These are phyloP conservation scores for Debaryomyces prosopidis DNA, from an alignment of 805 yeast species.

Conservation along the genomic window DNA sequence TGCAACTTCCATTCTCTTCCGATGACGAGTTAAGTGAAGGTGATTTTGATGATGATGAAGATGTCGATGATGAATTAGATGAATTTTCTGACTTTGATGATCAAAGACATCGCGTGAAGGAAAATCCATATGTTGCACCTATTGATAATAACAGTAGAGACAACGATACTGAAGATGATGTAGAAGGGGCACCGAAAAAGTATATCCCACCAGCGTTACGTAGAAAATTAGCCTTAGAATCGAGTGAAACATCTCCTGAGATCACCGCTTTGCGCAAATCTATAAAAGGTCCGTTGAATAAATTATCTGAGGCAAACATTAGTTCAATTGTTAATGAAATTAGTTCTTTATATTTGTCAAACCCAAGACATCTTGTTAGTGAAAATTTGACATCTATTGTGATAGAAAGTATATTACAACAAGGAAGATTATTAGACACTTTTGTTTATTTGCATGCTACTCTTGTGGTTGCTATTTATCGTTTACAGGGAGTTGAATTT, in stretches of 20 bases:
- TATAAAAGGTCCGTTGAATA: constrained; percentile 82
- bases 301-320: constrained; percentile 85
- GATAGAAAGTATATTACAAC: constrained; percentile 61
- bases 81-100: constrained; percentile 18
- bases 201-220: constrained; percentile 91
- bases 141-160: constrained; percentile 13
- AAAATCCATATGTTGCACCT: constrained; percentile 79
- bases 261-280: constrained; percentile 52
- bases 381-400: constrained; percentile 64
- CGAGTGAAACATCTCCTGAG: constrained; percentile 37
- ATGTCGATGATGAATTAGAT: constrained; percentile 13
- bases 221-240: constrained; percentile 46
- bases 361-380: constrained; percentile 81
- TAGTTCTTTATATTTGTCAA: constrained; percentile 56
- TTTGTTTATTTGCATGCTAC: constrained; percentile 81
- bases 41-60: constrained; percentile 13
- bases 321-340: constrained; percentile 68
- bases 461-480: constrained; percentile 70
- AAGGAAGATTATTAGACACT: constrained; percentile 70
- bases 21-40: constrained; percentile 15
- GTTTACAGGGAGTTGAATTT: constrained; percentile 80
- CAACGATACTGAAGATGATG: constrained; percentile 9
- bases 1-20: constrained; percentile 16
- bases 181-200: constrained; percentile 30
- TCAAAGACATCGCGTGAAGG: constrained; percentile 31